Evolutionary conservation across 208 protist genomes (phyloP), one percentile per base, ranked within the genome.

Genomic region (Leishmania guyanensis): DNA sequence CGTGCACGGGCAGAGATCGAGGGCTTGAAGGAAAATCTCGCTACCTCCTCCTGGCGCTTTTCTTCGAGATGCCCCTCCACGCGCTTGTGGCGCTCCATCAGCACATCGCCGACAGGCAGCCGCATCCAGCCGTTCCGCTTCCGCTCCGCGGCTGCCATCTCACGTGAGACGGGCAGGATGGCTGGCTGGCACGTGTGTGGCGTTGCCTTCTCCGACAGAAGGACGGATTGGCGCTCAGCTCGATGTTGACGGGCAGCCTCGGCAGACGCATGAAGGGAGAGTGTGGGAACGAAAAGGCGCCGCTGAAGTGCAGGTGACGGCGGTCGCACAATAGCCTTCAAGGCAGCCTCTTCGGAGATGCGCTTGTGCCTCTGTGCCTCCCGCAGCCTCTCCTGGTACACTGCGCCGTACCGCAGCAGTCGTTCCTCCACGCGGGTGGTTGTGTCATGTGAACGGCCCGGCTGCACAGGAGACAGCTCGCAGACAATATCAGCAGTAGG

Each of bases 381-480:
- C 14, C 39, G 54, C 20, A 65, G 60, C n/a, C 78, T 75, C 17
- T 48, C 78, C 22, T 78, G 51, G 78, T 87, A 90, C 58, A 73
- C 26, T 6, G 70, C 70, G 53, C 90, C 90, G 81, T 86, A 91
- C 26, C 81, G 62, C 56, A 94, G 77, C 16, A 94, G 80, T 33
- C 90, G 80, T 12, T 90, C 86, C 76, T 89, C 88, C 1, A 93
- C 90, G 22, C 75, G 81, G 16, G 75, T 51, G 17, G 77, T 36
- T 14, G 65, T 14, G 36, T 39, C 65, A 39, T 51, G 43, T 16
- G 43, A 58, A 26, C 36, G 50, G 75, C 6, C 39, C 2, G 70
- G n/a, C n/a, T 64, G 65, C 69, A 86, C 51, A 12, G 86, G 86
- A 4, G 86, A 89, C 10, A 89, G 86, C 80, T 89, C 86, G 48